Percentiles rank a stretch among this genome's conserved stretches.
Conservation (phyloP, 2,329 filamentous ascomycete genomes). For the Diaporthe helianthi region DNA sequence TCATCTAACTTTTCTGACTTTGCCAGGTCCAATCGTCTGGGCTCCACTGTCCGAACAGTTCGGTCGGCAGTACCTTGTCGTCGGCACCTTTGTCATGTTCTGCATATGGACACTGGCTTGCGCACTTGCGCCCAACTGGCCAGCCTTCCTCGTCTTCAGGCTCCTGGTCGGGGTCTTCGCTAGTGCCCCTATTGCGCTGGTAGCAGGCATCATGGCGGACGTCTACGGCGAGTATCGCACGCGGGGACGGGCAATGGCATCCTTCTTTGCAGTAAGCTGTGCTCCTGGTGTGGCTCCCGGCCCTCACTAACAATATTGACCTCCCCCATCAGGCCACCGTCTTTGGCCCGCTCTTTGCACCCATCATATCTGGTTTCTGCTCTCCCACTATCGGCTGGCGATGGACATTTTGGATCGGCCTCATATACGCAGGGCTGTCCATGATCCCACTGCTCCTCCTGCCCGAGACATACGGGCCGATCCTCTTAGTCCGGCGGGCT, state of each 20-base stretch:
- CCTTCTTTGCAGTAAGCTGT: conserved; percentile 66
- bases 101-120: conserved; percentile 62
- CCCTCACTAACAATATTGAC: background rate
- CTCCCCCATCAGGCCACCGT: conserved; percentile 59
- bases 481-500: conserved; percentile 65
- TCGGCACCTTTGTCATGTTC: conserved; percentile 56
- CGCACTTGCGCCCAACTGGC: conserved; percentile 60
- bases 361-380: conserved; percentile 69
- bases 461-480: conserved; percentile 68
- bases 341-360: conserved; percentile 71
- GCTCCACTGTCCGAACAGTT: conserved; percentile 72
- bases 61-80: conserved; percentile 58
- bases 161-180: conserved; percentile 61
- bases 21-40: conserved; percentile 61
- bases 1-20: background rate
- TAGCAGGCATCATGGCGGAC: conserved; percentile 71
- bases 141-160: conserved; percentile 61
- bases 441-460: conserved; percentile 67
- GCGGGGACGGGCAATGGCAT: conserved; percentile 66
- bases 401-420: conserved; percentile 74
- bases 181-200: conserved; percentile 66
- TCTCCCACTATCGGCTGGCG: conserved; percentile 67
- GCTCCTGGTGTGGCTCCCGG: too few relatives aligned
- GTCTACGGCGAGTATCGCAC: conserved; percentile 63
- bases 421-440: conserved; percentile 71